Conservation (phyloP, 345 rosid species). For the Boechera stricta region DNA sequence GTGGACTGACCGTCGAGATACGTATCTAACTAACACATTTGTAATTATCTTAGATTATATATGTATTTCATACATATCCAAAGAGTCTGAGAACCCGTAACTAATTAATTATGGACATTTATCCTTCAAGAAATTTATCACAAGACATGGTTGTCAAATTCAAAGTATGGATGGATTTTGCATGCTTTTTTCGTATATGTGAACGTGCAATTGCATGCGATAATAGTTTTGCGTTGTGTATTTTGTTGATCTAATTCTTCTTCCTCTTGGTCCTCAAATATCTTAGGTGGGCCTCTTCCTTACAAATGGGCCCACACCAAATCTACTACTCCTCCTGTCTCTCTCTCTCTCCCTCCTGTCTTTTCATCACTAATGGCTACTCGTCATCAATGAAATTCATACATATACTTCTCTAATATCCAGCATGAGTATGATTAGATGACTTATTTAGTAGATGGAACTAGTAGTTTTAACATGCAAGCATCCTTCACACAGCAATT, state of each 20-base stretch:
- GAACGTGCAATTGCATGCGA: slow-evolving; percentile 41
- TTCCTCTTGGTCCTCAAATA: slow-evolving; percentile 39
- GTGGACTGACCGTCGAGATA: slow-evolving; percentile 19
- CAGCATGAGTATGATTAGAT: slow-evolving; percentile 8
- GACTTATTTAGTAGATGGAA: background rate
- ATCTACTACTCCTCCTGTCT: slow-evolving; percentile 27
- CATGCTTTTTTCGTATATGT: slow-evolving; percentile 34
- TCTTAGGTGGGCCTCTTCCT: slow-evolving; percentile 41
- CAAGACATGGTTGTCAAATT: slow-evolving; percentile 5
- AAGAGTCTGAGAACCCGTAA: background rate
- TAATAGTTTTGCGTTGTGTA: slow-evolving; percentile 19
- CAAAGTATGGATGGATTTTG: slow-evolving; percentile 26
- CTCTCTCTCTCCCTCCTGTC: slow-evolving; percentile 23
- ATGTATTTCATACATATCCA: background rate
- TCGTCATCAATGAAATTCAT: slow-evolving; percentile 9
- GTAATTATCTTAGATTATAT: background rate
- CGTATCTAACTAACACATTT: slow-evolving; percentile 15
- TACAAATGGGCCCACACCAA: slow-evolving; percentile 36
- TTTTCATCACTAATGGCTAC: slow-evolving; percentile 31
- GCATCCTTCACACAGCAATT: background rate
- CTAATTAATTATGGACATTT: background rate
- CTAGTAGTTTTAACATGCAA: slow-evolving; percentile 9
- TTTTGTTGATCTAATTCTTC: slow-evolving; percentile 20
- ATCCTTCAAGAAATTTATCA: background rate
- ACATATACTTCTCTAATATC: slow-evolving; percentile 17